Evolutionary conservation across 768 basidiomycete genomes (phyloP), one percentile per base, ranked within the genome.

Genomic region (Collybia sordida): DNA sequence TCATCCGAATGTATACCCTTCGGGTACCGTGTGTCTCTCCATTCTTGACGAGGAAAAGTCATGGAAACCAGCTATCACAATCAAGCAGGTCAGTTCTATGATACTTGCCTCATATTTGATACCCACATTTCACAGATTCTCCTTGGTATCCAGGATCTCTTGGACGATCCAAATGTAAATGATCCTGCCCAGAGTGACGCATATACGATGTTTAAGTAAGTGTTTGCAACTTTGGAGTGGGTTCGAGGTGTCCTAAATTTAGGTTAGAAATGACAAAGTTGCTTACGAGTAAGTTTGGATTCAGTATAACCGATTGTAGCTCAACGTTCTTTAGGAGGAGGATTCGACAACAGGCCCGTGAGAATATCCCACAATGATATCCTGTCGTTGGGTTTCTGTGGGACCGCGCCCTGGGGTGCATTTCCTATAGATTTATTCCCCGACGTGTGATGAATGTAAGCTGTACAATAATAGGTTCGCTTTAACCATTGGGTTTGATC

Each of bases 181-280:
- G 97, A 99, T 71, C 97, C 97, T 6, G 97, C 97, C 1, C 97
- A 99, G 65, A 93, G 94, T 48, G 96, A 98, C 59, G 97, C 97
- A 9, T 98, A 98, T 69, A 95, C 93, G 25, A 90, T 97, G 86
- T 98, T 94, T 80, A 97, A 96, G 95, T 96, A 59, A 61, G 93
- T 74, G 37, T 39, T 35, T 37, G 19, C n/a, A 24, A 47, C 23
- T 38, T 11, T 22, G 27, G 12, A 28, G 48, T 5, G 36, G 52
- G 47, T 24, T 31, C 28, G 18, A 42, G 27, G 31, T 38, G 49
- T 38, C 35, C 47, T 63, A 25, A 63, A 52, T 7, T 39, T 18
- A 14, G 35, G 11, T 24, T 42, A 97, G 95, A 77, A 98, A 95
- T 63, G 96, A 98, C 72, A 91, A 90, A 60, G 72, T 77, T 17